Percentiles rank a stretch among this genome's conserved stretches.
These are phyloP conservation scores for Thielaviopsis cerberus DNA, from an alignment of 2,329 filamentous ascomycete species.

Conservation along the genomic window DNA sequence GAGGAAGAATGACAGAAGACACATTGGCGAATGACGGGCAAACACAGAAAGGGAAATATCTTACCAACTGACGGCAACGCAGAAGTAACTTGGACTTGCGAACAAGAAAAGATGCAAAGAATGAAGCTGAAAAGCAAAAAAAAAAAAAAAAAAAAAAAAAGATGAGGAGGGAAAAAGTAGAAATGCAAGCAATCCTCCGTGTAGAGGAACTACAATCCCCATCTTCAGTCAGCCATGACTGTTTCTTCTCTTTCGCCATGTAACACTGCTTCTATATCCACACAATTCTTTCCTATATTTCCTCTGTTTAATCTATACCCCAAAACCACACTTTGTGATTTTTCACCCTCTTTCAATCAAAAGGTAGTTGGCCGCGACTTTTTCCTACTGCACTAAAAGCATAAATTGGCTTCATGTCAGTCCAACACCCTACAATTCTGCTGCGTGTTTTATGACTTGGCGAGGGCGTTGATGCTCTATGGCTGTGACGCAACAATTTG, in stretches of 20 bases:
- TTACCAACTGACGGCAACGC: neutral
- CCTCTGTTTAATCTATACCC: too few species aligned
- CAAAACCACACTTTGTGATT: too few species aligned
- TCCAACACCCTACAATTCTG: neutral
- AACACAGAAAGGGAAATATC: too few species aligned
- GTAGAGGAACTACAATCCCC: neutral
- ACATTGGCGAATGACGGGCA: too few species aligned
- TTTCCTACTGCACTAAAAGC: neutral
- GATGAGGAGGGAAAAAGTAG: neutral
- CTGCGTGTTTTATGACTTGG: neutral
- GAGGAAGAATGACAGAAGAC: too few species aligned
- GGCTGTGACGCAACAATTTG: too few species aligned
- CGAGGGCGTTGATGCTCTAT: neutral
- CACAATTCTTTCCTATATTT: too few species aligned
- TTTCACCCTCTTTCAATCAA: neutral
- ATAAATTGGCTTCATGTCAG: neutral
- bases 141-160: slow-evolving; percentile 3
- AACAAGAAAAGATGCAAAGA: neutral
- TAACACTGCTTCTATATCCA: neutral
- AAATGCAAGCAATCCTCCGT: neutral
- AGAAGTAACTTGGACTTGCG: neutral
- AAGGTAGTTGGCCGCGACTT: neutral
- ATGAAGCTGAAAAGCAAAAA: neutral
- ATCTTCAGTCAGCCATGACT: neutral
- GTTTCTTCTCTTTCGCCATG: neutral